Evolutionary conservation across 768 basidiomycete species (phyloP).

Genomic region (Cystobasidium ongulense): DNA sequence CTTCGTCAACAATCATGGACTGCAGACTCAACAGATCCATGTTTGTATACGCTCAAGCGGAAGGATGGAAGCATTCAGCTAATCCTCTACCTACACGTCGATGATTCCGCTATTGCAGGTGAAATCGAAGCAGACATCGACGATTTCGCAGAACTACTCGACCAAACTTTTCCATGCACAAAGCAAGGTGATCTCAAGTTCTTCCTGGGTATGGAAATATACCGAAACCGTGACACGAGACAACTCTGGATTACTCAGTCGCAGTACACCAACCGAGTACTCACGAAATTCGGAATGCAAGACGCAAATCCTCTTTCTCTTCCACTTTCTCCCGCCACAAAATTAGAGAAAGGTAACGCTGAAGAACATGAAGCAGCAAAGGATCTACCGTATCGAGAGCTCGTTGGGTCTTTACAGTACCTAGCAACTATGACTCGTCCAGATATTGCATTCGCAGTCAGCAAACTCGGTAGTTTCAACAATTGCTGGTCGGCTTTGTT

Average conservation of each 20-base stretch:
- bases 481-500: neutral
- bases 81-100: conserved; percentile 27
- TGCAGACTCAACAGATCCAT: neutral
- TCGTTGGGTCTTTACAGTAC: conserved; percentile 8
- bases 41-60: neutral
- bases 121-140: neutral
- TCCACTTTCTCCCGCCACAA: neutral
- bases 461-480: conserved; percentile 16
- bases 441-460: conserved; percentile 21
- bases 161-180: neutral
- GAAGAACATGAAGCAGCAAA: neutral
- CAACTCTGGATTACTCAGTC: conserved; percentile 12
- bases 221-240: conserved; percentile 1
- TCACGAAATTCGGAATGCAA: neutral
- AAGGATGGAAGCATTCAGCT: neutral
- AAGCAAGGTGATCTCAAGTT: neutral
- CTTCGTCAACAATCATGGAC: neutral
- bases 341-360: neutral
- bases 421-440: conserved; percentile 19
- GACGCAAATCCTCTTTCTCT: neutral
- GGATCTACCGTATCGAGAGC: conserved; percentile 12
- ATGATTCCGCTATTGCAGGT: conserved; percentile 27
- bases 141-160: neutral
- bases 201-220: conserved; percentile 15
- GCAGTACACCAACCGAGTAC: neutral